phyloP scores from a whole-genome alignment of 371 early-diverging fungal genomes.

The Actinomortierella ambigua region DNA sequence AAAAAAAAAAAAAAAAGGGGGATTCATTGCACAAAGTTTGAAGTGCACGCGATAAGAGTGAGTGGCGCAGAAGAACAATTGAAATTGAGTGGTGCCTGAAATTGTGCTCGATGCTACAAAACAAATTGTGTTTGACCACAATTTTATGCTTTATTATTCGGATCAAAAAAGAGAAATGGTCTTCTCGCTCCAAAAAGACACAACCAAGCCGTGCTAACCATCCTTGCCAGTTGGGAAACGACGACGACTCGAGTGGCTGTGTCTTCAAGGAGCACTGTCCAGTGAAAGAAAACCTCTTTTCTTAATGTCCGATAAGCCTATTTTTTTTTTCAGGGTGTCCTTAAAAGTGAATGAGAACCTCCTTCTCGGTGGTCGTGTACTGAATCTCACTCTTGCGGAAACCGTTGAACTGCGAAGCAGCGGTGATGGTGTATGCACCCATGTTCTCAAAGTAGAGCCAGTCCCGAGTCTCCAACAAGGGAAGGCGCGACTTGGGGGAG shows the following conservation, averaged over 20 bases:
- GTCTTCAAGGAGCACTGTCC: no score
- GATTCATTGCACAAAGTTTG: not conserved
- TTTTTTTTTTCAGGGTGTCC: not conserved
- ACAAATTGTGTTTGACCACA: not conserved
- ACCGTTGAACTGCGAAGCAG: slow-evolving; percentile 91
- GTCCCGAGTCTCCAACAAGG: slow-evolving; percentile 91
- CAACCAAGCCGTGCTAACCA: no score
- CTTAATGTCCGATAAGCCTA: not conserved
- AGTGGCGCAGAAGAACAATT: no score
- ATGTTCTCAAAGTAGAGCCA: slow-evolving; percentile 95
- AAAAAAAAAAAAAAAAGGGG: slow-evolving; percentile 7
- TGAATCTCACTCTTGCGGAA: slow-evolving; percentile 83
- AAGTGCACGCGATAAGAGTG: not conserved
- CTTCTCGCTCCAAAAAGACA: no score
- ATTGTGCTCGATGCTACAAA: not conserved
- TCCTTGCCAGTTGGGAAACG: no score
- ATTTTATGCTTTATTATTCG: not conserved
- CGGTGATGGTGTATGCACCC: slow-evolving; percentile 96
- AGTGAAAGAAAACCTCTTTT: no score
- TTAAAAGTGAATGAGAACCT: slow-evolving; percentile 35
- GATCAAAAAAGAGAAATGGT: not conserved
- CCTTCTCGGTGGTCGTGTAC: slow-evolving; percentile 81
- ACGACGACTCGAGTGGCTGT: no score
- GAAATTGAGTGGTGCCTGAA: no score
- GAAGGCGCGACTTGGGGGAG: slow-evolving; percentile 69